A percentile compares a stretch with the other conserved stretches of the same genome.
These are phyloP conservation scores for Pythium scleroteichum DNA, from an alignment of 352 stramenopile genomes.

Conservation along the genomic window DNA sequence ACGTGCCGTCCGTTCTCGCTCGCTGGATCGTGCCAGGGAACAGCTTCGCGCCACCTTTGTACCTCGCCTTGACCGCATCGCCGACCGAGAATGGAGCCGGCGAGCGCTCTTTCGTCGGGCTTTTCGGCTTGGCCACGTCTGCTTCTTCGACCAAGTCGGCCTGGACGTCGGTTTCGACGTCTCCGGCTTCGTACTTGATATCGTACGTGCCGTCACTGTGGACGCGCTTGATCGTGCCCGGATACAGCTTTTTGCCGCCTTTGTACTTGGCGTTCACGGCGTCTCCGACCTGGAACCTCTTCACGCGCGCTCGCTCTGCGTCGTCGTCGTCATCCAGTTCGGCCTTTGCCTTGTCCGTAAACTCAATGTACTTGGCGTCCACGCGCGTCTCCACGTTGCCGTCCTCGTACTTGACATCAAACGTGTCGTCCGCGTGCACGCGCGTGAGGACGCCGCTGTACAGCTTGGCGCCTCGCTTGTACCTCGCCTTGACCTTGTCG, in stretches of 20 bases:
- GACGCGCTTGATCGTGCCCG: constrained; percentile 55
- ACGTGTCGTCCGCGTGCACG: constrained; percentile 56
- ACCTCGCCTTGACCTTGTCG: constrained; percentile 44
- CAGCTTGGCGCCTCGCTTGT: constrained; percentile 46
- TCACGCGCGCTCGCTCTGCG: constrained; percentile 4
- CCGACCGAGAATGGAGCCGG: constrained; percentile 17
- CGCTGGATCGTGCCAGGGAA: constrained; percentile 56
- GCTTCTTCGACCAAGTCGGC: constrained; percentile 16
- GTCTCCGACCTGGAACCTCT: constrained; percentile 38
- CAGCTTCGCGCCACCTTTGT: constrained; percentile 45
- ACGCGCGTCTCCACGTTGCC: constrained; percentile 49
- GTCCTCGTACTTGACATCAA: constrained; percentile 70
- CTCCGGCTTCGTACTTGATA: constrained; percentile 64
- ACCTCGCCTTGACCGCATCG: constrained; percentile 45
- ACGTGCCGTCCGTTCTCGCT: constrained; percentile 60
- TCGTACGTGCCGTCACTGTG: constrained; percentile 68
- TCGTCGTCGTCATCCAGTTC: constrained; percentile 15
- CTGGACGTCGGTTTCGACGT: constrained; percentile 30
- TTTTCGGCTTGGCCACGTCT: not conserved
- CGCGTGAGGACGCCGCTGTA: constrained; percentile 56
- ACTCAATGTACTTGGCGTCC: constrained; percentile 38
- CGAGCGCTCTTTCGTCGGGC: constrained; percentile 9
- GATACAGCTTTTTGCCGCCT: constrained; percentile 60
- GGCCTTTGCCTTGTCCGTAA: not conserved
- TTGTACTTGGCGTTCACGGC: constrained; percentile 66